These are phyloP conservation scores for Inosperma sp. DNA, from an alignment of 768 basidiomycete species.

Conservation along the genomic window DNA sequence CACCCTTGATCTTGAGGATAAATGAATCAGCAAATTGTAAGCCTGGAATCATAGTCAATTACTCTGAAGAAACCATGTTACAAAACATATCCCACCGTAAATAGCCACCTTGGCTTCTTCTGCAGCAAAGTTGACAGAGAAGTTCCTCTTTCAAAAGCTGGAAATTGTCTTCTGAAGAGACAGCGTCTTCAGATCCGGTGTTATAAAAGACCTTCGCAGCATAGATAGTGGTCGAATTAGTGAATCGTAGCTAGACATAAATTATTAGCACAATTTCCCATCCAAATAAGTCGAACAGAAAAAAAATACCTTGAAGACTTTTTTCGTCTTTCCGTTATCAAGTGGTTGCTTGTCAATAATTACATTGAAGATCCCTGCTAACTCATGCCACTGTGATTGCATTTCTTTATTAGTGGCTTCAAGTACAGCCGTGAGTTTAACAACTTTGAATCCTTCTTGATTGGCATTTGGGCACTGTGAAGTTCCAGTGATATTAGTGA, in stretches of 20 bases:
- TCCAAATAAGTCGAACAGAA: neutral
- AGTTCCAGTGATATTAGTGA: neutral
- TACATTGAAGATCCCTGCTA: neutral
- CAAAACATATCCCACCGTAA: neutral
- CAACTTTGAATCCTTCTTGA: neutral
- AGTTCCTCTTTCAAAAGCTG: slow-evolving; percentile 4
- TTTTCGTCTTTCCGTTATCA: slow-evolving; percentile 1
- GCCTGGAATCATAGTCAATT: no score
- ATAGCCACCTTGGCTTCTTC: neutral
- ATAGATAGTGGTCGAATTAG: neutral
- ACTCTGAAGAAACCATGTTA: no score
- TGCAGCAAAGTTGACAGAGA: neutral
- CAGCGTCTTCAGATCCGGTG: neutral
- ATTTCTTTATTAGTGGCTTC: neutral
- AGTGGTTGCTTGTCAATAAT: slow-evolving; percentile 2
- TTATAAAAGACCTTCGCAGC: slow-evolving; percentile 5
- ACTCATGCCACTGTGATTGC: neutral
- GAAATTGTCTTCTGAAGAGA: neutral
- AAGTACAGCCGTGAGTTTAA: neutral
- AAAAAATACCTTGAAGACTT: slow-evolving; percentile 9
- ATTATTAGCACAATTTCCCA: no score
- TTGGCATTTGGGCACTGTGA: neutral
- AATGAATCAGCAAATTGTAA: slow-evolving; percentile 1
- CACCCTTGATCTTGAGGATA: slow-evolving; percentile 1
- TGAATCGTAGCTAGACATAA: neutral